Evolutionary conservation across 2,329 filamentous ascomycete species (phyloP).

Genomic region (Colletotrichum viniferum): DNA sequence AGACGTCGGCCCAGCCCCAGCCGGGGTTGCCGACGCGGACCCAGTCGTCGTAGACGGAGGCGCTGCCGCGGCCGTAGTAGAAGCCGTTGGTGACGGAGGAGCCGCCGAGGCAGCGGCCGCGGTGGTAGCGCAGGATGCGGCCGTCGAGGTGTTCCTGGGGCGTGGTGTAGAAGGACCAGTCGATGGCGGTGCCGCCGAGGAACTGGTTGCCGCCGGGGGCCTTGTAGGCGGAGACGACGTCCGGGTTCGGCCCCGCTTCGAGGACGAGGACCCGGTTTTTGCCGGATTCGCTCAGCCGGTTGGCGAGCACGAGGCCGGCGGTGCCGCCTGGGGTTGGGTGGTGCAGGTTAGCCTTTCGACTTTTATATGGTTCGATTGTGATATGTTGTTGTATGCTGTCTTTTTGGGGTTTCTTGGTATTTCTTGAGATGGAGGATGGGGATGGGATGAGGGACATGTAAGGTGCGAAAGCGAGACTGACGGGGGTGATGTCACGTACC

Average conservation of each 20-base stretch:
- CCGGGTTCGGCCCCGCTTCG: slow-evolving; percentile 27
- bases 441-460: not conserved
- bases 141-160: slow-evolving; percentile 27
- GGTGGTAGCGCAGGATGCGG: slow-evolving; percentile 34
- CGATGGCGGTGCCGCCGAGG: slow-evolving; percentile 26
- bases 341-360: not conserved
- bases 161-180: slow-evolving; percentile 28
- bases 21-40: slow-evolving; percentile 33
- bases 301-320: slow-evolving; percentile 29
- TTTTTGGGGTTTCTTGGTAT: not conserved
- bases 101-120: slow-evolving; percentile 34
- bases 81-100: slow-evolving; percentile 35
- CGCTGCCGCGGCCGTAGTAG: slow-evolving; percentile 33
- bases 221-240: slow-evolving; percentile 26
- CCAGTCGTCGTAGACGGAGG: slow-evolving; percentile 35
- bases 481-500: not conserved
- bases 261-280: slow-evolving; percentile 28
- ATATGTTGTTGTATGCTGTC: not conserved
- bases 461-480: not conserved
- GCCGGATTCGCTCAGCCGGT: slow-evolving; percentile 27
- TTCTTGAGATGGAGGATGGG: not conserved
- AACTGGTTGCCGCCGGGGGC: slow-evolving; percentile 29
- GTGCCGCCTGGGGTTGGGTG: slow-evolving; percentile 21
- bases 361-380: not conserved
- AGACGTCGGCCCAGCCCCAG: slow-evolving; percentile 33